Conservation (phyloP, 2,329 filamentous ascomycete species). For the Trichophyton benhamiae region DNA sequence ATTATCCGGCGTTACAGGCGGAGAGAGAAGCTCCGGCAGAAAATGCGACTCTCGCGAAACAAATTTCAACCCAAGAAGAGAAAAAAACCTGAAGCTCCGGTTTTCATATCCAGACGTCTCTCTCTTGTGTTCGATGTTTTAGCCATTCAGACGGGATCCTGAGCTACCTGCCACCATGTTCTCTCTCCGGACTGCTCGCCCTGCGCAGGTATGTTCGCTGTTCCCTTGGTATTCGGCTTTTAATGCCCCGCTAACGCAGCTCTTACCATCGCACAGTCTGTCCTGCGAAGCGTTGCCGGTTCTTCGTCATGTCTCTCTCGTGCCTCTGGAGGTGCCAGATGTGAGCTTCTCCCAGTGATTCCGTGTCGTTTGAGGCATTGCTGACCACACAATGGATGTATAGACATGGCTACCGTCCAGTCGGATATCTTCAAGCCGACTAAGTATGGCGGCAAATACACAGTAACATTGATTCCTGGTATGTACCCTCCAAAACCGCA, state of each 20-base stretch:
- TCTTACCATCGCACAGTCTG: constrained; percentile 40
- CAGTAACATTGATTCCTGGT: constrained; percentile 94
- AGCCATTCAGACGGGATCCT: not conserved
- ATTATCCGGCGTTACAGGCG: constrained; percentile 5
- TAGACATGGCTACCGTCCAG: constrained; percentile 65
- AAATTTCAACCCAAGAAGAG: not conserved
- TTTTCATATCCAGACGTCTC: not conserved
- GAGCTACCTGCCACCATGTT: constrained; percentile 25
- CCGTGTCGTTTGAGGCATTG: not conserved
- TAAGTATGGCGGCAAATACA: constrained; percentile 99
- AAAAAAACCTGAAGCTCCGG: not conserved
- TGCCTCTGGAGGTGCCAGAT: constrained; percentile 42
- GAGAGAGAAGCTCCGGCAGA: constrained; percentile 1
- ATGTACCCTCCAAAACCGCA: constrained; percentile 20
- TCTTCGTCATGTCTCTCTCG: constrained; percentile 36
- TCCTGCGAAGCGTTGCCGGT: constrained; percentile 43
- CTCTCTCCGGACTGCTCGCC: constrained; percentile 29
- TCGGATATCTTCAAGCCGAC: constrained; percentile 98
- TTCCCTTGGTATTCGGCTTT: constrained; percentile 3
- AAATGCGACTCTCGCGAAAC: constrained; percentile 1
- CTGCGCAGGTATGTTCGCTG: constrained; percentile 28
- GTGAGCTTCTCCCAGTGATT: constrained; percentile 26
- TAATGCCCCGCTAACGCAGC: constrained; percentile 17
- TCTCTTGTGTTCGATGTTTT: not conserved
- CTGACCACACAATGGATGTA: constrained; percentile 1